Evolutionary conservation across 2,329 filamentous ascomycete species (phyloP).

Genomic region (Elsinoe arachidis): DNA sequence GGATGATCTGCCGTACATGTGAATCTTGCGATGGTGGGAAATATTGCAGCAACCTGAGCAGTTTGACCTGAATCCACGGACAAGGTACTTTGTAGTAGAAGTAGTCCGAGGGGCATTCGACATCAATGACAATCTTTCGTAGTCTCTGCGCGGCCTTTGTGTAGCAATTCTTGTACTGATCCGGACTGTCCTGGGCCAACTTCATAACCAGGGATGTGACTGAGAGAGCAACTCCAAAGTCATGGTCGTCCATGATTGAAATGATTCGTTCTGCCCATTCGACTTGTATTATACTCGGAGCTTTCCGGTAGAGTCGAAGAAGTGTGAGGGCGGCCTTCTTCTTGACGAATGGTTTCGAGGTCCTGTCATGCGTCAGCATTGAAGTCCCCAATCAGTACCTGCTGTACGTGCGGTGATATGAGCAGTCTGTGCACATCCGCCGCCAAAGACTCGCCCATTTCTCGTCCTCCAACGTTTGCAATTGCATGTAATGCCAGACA

Average conservation of each 20-base stretch:
- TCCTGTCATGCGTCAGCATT: constrained; percentile 34
- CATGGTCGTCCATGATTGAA: constrained; percentile 94
- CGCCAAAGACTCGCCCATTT: constrained; percentile 93
- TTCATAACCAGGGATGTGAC: constrained; percentile 95
- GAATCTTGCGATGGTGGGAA: constrained; percentile 94
- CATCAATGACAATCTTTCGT: constrained; percentile 83
- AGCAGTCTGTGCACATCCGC: constrained; percentile 85
- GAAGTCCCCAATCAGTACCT: constrained; percentile 22
- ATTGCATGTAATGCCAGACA: constrained; percentile 94
- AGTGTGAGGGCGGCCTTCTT: constrained; percentile 96
- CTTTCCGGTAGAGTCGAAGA: constrained; percentile 86
- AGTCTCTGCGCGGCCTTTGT: constrained; percentile 84
- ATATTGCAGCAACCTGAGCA: constrained; percentile 85
- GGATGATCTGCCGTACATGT: constrained; percentile 82
- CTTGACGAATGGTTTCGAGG: constrained; percentile 95
- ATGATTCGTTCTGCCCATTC: constrained; percentile 98
- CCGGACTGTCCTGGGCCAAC: constrained; percentile 84
- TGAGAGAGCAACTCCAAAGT: constrained; percentile 88
- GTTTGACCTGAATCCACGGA: constrained; percentile 95
- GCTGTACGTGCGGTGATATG: constrained; percentile 72
- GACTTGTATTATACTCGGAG: constrained; percentile 84
- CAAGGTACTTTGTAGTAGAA: constrained; percentile 99
- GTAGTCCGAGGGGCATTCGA: constrained; percentile 83
- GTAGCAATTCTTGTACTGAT: constrained; percentile 89
- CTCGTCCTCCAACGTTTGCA: constrained; percentile 89